Evolutionary conservation across 768 basidiomycete species (phyloP), one percentile per base, ranked within the genome.

Genomic region (Boletus pseudopeckii): DNA sequence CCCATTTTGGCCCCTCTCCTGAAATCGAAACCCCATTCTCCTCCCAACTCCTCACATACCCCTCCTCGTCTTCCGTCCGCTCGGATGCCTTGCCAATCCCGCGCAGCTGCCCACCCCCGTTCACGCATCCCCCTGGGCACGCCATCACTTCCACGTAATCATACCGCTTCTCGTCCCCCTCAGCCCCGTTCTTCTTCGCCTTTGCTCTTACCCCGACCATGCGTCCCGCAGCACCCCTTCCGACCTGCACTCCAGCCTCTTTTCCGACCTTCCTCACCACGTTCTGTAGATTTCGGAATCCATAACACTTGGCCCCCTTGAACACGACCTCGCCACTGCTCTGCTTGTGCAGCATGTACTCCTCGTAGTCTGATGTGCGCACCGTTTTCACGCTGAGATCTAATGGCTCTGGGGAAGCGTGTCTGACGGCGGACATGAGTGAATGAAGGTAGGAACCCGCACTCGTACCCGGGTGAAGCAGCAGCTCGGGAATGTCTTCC

Each of bases 111-210:
- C 97, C 97, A 20, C 96, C 97, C 8, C 97, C 97, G 67, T 98
- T 98, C 39, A 97, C 92, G 69, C 97, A 98, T 17, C 97, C 97
- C 0, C 88, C 86, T 0, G 97, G 97, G 74, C 97, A 99, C 33
- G 97, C 97, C 97, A 99, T 98, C 57, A 99, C 93, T 66, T 97
- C 94, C 38, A 96, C 86, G 69, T 93, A 97, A 73, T 96, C 92
- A 67, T 92, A 92, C 40, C 77, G 74, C 48, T 70, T 72, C 48
- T 79, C 77, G 11, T 69, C 73, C 42, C 61, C 66, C 48, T 70
- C 71, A 37, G 42, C 64, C 14, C 63, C 69, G 56, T 63, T 71
- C 50, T 66, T 76, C 68, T 63, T 72, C 59, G 50, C 63, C 66
- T 63, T 66, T 48, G 38, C 60, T 58, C 63, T 58, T 37, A 38